These are phyloP conservation scores for Magnaporthiopsis incrustans DNA, from an alignment of 2,329 filamentous ascomycete genomes.

Conservation along the genomic window DNA sequence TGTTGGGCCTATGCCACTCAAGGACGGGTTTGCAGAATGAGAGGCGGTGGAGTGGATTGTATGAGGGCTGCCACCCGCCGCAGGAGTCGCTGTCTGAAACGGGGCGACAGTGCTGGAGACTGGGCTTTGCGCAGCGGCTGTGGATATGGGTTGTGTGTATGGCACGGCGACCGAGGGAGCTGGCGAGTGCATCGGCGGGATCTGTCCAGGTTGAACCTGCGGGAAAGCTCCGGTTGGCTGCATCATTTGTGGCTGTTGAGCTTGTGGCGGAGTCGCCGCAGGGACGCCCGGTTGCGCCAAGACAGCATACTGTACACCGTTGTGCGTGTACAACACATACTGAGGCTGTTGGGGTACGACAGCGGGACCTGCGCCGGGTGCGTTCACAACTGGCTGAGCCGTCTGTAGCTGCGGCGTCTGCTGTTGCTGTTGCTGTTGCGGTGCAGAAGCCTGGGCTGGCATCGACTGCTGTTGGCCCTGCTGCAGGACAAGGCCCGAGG, in stretches of 20 bases:
- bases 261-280: background rate
- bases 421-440: background rate
- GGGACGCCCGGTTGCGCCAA: background rate
- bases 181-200: constrained; percentile 10
- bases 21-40: background rate
- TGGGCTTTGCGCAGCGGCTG: background rate
- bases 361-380: background rate
- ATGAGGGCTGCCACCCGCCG: background rate
- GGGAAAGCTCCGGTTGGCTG: background rate
- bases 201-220: constrained; percentile 2
- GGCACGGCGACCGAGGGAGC: background rate
- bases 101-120: background rate
- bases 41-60: background rate
- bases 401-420: background rate
- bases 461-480: background rate
- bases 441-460: background rate
- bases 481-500: background rate
- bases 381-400: background rate
- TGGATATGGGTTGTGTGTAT: background rate
- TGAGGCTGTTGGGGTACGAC: background rate
- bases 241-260: background rate
- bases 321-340: background rate
- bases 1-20: background rate
- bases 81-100: background rate
- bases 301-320: background rate